phyloP scores from a whole-genome alignment of 2,329 filamentous ascomycete genomes.

The Cladophialophora psammophila region DNA sequence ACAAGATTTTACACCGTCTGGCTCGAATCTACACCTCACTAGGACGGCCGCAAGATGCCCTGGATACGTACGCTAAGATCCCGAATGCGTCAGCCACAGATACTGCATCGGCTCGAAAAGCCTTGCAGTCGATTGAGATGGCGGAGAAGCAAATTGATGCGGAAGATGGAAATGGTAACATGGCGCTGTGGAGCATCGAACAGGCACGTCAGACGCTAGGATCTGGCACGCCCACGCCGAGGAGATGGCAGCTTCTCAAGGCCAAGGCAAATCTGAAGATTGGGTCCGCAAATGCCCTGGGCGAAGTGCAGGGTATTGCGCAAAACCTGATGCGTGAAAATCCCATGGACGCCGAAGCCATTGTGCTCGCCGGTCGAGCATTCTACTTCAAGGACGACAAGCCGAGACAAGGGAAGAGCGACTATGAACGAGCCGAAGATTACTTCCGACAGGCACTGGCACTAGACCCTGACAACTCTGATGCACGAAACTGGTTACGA shows the following conservation, averaged over 20 bases:
- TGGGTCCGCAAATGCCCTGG: slow-evolving; percentile 85
- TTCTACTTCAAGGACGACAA: slow-evolving; percentile 94
- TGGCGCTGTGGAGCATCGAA: slow-evolving; percentile 91
- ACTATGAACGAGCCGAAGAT: slow-evolving; percentile 80
- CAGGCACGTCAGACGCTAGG: slow-evolving; percentile 85
- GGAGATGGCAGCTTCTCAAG: slow-evolving; percentile 92
- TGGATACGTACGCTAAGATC: slow-evolving; percentile 82
- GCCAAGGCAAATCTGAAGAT: slow-evolving; percentile 93
- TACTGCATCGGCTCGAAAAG: slow-evolving; percentile 75
- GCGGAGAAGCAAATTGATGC: slow-evolving; percentile 78
- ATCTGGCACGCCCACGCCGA: slow-evolving; percentile 75
- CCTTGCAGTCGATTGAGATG: slow-evolving; percentile 74
- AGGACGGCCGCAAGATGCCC: slow-evolving; percentile 84
- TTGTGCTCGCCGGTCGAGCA: slow-evolving; percentile 85
- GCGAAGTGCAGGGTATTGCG: slow-evolving; percentile 90
- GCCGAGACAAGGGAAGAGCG: slow-evolving; percentile 38
- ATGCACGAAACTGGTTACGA: slow-evolving; percentile 85
- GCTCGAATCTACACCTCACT: slow-evolving; percentile 89
- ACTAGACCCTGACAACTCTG: slow-evolving; percentile 89
- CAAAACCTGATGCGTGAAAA: slow-evolving; percentile 87
- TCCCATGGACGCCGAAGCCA: slow-evolving; percentile 88
- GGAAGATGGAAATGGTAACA: slow-evolving; percentile 77
- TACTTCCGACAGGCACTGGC: slow-evolving; percentile 88
- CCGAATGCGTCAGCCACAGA: slow-evolving; percentile 80
- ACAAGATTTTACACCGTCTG: slow-evolving; percentile 86